phyloP scores from a whole-genome alignment of 805 yeast species.

The Lachancea fermentati region DNA sequence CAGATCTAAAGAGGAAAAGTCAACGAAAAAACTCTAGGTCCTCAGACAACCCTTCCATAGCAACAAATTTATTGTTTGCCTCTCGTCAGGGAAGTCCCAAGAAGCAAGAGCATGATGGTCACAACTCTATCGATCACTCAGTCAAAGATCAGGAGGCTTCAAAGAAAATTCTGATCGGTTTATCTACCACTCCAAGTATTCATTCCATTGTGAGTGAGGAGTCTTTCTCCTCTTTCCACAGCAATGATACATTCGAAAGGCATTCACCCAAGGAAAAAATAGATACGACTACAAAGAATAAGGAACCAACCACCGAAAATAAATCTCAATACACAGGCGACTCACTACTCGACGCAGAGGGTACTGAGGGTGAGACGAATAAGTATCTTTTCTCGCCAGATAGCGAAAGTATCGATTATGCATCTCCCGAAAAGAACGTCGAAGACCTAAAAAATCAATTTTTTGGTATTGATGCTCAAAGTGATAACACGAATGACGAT shows the following conservation, averaged over 20 bases:
- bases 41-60: slow-evolving; percentile 14
- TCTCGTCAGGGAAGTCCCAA: slow-evolving; percentile 22
- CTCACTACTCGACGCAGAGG: slow-evolving; percentile 4
- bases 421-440: slow-evolving; percentile 31
- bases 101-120: slow-evolving; percentile 9
- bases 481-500: background rate
- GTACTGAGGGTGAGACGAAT: slow-evolving; percentile 10
- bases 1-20: background rate
- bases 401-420: slow-evolving; percentile 21
- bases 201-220: slow-evolving; percentile 24
- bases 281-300: background rate
- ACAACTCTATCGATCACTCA: background rate
- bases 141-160: background rate
- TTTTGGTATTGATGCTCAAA: slow-evolving; percentile 13
- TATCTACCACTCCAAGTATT: slow-evolving; percentile 28
- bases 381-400: slow-evolving; percentile 30
- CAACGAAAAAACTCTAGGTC: background rate
- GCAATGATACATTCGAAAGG: slow-evolving; percentile 8
- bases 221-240: slow-evolving; percentile 15
- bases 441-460: slow-evolving; percentile 29
- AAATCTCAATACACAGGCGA: background rate
- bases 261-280: background rate
- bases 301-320: background rate
- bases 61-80: slow-evolving; percentile 21
- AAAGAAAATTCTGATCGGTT: slow-evolving; percentile 5